Evolutionary conservation across 257 asterid genomes (phyloP), one percentile per base, ranked within the genome.

Genomic region (Knoxia roxburghii): DNA sequence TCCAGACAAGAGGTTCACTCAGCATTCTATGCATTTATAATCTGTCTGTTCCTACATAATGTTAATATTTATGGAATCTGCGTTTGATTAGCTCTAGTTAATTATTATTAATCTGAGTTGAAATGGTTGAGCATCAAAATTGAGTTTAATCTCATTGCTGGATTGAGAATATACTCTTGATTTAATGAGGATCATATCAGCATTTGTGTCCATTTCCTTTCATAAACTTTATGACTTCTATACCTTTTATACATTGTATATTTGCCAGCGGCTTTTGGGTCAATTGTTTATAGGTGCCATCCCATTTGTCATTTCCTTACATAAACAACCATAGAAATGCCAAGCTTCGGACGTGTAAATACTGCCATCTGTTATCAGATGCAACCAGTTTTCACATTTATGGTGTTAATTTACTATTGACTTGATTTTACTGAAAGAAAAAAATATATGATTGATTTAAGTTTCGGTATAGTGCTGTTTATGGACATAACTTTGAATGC

Each of bases 311-410:
- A 14, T 40, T 7, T 24, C 7, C 64, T 59, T 15, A 35, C 39
- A 35, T 59, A 7, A n/a, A 23, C n/a, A 37, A 60, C 29, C 32
- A 0, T 41, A 60, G n/a, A 10, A 2, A 9, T 11, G 26, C n/a
- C 27, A 27, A 21, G 66, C 65, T 21, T 18, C 23, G 4, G 51
- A 11, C 49, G 40, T 12, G 23, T 23, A n/a, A 21, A 21, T 61
- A 51, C 18, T 61, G 67, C 29, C 48, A 61, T 61, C 50, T 61
- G 13, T 61, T 26, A 32, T 57, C 39, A 21, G 30, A 7, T 61
- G 50, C n/a, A 23, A 62, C 4, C 13, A 40, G 21, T 62, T 3
- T 18, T 21, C 32, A 21, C 52, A 8, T 62, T 61, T 45, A 24
- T 46, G 50, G 32, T 14, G 30, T 62, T 26, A 62, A 21, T 41